Conservation (phyloP, 2,329 filamentous ascomycete species). For the Triangularia setosa region DNA sequence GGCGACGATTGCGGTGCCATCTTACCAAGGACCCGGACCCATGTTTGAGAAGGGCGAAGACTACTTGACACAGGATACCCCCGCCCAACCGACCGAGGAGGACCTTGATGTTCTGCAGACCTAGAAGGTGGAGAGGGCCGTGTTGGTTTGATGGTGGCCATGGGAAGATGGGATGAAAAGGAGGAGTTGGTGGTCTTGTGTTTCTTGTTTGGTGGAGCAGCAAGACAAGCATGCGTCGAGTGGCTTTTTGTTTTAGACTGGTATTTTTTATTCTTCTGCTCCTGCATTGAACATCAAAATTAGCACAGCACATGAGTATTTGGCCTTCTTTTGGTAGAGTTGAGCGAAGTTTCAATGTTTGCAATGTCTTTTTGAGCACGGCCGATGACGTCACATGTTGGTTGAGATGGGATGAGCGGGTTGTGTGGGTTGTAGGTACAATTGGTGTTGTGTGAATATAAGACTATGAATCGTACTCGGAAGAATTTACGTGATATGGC, state of each 20-base stretch:
- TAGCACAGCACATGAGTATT: not conserved
- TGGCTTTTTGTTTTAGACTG: not conserved
- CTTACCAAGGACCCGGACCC: constrained; percentile 47
- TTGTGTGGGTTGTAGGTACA: not conserved
- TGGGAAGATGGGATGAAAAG: not conserved
- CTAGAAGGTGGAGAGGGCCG: constrained; percentile 21
- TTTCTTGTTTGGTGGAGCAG: not conserved
- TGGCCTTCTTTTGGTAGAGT: not conserved
- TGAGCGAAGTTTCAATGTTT: not conserved
- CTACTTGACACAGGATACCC: constrained; percentile 36
- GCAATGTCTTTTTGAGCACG: not conserved
- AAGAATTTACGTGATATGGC: not conserved
- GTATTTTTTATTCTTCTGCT: not conserved
- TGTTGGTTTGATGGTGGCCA: constrained; percentile 13
- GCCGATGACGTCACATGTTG: not conserved
- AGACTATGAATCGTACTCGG: not conserved
- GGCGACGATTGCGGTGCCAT: constrained; percentile 33
- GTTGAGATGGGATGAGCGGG: not conserved
- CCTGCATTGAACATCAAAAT: not conserved
- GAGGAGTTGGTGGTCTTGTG: not conserved
- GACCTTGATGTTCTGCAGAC: constrained; percentile 41
- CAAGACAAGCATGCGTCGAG: not conserved
- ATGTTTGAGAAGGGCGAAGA: constrained; percentile 51
- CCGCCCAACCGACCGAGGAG: constrained; percentile 37
- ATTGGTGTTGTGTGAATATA: not conserved